Percentiles rank a stretch among this genome's conserved stretches.
Evolutionary conservation across 2,329 filamentous ascomycete genomes (phyloP).

Genomic region (Stachybotrys chartarum): DNA sequence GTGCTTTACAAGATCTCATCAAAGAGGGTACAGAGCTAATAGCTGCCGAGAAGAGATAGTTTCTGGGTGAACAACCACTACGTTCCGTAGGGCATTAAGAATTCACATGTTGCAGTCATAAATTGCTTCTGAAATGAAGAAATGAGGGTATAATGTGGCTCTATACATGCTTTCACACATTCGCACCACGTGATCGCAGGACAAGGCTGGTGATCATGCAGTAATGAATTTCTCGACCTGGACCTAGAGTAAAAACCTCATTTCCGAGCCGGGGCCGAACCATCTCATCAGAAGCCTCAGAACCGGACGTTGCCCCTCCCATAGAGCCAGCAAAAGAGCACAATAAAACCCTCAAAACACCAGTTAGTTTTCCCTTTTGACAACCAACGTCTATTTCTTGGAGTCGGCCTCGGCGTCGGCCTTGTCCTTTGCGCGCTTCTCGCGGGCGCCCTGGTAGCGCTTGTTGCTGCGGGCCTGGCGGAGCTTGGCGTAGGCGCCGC

Average conservation of each 20-base stretch:
- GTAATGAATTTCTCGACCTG: conserved; percentile 32
- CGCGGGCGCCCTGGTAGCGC: conserved; percentile 73
- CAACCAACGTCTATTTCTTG: conserved; percentile 64
- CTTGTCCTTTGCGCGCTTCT: conserved; percentile 90
- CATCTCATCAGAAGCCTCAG: conserved; percentile 26
- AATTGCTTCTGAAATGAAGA: no score
- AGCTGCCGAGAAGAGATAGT: conserved; percentile 14
- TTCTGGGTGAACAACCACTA: background rate
- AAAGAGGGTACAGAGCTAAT: conserved; percentile 41
- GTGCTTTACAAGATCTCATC: conserved; percentile 40
- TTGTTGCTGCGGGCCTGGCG: conserved; percentile 78
- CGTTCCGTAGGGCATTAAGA: conserved; percentile 3
- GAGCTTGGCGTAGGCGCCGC: conserved; percentile 81
- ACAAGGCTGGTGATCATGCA: conserved; percentile 32
- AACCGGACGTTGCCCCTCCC: conserved; percentile 28
- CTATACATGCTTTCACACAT: conserved; percentile 13
- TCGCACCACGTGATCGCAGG: conserved; percentile 22
- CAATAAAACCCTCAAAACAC: conserved; percentile 33
- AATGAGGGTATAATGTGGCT: background rate
- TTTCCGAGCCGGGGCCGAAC: conserved; percentile 25
- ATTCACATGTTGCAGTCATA: no score
- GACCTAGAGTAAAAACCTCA: conserved; percentile 29
- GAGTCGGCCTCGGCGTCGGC: conserved; percentile 67
- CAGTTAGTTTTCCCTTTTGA: conserved; percentile 26
- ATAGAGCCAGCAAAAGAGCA: conserved; percentile 31